Conservation (phyloP, 306 rosid species). For the Trifolium repens region DNA sequence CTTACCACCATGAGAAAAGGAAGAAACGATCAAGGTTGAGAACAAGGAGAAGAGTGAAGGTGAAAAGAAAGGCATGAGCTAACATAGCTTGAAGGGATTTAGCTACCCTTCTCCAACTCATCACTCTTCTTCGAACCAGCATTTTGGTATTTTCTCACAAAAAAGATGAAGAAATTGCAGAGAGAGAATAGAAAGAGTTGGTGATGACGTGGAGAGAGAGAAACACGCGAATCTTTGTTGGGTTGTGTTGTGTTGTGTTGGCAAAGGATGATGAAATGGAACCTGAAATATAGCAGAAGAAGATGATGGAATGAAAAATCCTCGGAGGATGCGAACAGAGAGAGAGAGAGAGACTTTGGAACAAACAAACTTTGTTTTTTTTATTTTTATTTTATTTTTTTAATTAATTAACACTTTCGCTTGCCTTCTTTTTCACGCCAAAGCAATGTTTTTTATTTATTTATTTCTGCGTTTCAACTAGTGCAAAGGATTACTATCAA, state of each 20-base stretch:
- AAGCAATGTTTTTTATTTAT: background rate
- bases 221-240: slow-evolving; percentile 1
- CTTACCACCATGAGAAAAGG: slow-evolving; percentile 79
- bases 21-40: slow-evolving; percentile 68
- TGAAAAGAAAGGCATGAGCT: slow-evolving; percentile 72
- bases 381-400: background rate
- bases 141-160: slow-evolving; percentile 34
- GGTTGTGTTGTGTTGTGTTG: background rate
- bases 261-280: slow-evolving; percentile 4
- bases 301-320: slow-evolving; percentile 32
- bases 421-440: slow-evolving; percentile 55
- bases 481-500: background rate
- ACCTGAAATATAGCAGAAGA: slow-evolving; percentile 18
- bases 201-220: background rate
- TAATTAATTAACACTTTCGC: background rate
- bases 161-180: slow-evolving; percentile 1
- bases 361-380: background rate
- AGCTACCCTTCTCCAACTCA: slow-evolving; percentile 86
- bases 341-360: slow-evolving; percentile 36
- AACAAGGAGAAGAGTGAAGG: slow-evolving; percentile 70
- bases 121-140: slow-evolving; percentile 64
- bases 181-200: background rate
- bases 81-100: slow-evolving; percentile 65
- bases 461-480: background rate
- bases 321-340: slow-evolving; percentile 40